A percentile compares a stretch with the other conserved stretches of the same genome.
Evolutionary conservation across 164 flowering plant species (phyloP).

Genomic region (Platanus orientalis): DNA sequence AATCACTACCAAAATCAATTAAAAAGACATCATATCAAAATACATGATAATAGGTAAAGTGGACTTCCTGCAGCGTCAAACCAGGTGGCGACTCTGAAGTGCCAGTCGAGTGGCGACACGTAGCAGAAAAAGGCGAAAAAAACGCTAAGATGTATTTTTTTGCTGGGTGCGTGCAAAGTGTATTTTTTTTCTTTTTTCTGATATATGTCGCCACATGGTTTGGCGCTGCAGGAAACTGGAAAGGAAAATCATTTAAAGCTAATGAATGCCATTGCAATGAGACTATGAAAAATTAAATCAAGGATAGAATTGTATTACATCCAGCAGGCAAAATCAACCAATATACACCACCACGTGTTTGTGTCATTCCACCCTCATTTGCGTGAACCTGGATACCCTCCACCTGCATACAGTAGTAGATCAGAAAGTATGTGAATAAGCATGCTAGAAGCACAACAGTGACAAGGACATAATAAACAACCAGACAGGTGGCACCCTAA

Average conservation of each 20-base stretch:
- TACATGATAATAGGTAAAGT: too few species aligned
- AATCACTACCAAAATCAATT: neutral
- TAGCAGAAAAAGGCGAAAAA: too few species aligned
- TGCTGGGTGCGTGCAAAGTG: too few species aligned
- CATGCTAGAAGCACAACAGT: neutral
- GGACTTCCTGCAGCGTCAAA: too few species aligned
- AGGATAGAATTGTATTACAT: conserved; percentile 45
- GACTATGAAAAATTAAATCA: conserved; percentile 8
- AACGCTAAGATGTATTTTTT: too few species aligned
- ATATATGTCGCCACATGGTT: too few species aligned
- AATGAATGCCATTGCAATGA: neutral
- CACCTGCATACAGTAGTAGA: conserved; percentile 46
- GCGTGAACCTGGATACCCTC: conserved; percentile 95
- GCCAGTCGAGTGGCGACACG: too few species aligned
- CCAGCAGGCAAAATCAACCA: conserved; percentile 98
- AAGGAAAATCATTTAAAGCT: neutral
- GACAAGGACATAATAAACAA: neutral
- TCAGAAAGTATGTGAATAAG: neutral
- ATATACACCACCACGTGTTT: conserved; percentile 89
- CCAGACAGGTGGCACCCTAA: neutral
- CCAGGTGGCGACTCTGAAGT: too few species aligned
- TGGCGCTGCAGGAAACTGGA: too few species aligned
- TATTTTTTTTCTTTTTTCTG: too few species aligned
- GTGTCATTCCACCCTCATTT: conserved; percentile 89
- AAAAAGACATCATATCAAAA: neutral